phyloP scores from a whole-genome alignment of 1,284 basidiomycete genomes.

The Pascua guehoae region DNA sequence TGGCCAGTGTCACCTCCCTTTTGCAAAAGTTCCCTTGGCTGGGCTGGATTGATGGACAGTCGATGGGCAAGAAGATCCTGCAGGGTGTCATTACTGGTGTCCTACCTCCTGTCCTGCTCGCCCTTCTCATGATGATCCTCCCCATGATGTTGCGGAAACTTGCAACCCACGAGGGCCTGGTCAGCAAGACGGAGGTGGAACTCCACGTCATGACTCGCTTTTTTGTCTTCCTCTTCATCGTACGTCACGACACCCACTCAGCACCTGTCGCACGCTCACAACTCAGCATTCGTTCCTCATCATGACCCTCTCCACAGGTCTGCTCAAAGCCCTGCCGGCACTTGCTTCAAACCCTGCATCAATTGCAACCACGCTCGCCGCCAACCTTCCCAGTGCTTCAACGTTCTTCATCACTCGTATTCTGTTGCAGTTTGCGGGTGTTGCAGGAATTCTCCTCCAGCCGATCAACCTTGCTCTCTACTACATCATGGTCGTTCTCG shows the following conservation, averaged over 20 bases:
- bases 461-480: conserved; percentile 61
- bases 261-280: not conserved
- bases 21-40: conserved; percentile 56
- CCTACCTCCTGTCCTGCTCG: conserved; percentile 65
- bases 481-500: conserved; percentile 60
- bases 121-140: conserved; percentile 64
- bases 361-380: conserved; percentile 56
- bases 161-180: conserved; percentile 69
- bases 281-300: conserved; percentile 60
- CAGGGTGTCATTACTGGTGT: conserved; percentile 63
- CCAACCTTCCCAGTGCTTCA: conserved; percentile 64
- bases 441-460: conserved; percentile 55
- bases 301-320: conserved; percentile 63
- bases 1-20: conserved; percentile 59
- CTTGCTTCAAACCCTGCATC: conserved; percentile 56
- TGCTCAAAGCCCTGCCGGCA: conserved; percentile 33
- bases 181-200: conserved; percentile 66
- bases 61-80: conserved; percentile 38
- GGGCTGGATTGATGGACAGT: conserved; percentile 57
- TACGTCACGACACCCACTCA: conserved; percentile 35
- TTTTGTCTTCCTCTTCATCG: conserved; percentile 68
- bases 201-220: conserved; percentile 70
- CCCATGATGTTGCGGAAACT: conserved; percentile 63
- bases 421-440: conserved; percentile 51
- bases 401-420: conserved; percentile 79